Percentiles rank a stretch among this genome's conserved stretches.
Conservation (phyloP, 345 rosid species). For the Populus deltoides region DNA sequence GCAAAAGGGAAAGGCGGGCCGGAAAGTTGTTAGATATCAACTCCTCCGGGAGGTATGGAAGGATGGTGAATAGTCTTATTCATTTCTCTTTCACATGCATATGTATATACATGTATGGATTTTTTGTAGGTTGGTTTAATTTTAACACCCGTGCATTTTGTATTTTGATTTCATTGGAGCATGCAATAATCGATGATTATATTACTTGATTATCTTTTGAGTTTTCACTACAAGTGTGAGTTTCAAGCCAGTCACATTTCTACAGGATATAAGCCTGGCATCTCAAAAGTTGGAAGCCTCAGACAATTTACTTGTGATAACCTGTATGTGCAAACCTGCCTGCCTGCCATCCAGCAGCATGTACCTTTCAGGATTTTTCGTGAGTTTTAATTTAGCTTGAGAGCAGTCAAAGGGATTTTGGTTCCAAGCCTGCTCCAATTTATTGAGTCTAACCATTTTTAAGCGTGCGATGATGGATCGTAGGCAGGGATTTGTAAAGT, state of each 20-base stretch:
- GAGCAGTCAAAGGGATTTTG: too few relatives aligned
- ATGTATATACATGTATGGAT: neutral
- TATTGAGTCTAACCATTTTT: too few relatives aligned
- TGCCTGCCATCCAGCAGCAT: too few relatives aligned
- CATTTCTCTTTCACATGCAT: neutral
- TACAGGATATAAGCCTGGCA: neutral
- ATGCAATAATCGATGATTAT: neutral
- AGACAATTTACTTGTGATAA: neutral
- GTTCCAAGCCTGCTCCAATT: too few relatives aligned
- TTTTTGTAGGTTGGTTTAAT: neutral
- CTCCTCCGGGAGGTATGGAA: slow-evolving; percentile 77
- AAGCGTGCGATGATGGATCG: too few relatives aligned
- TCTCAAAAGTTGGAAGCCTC: neutral
- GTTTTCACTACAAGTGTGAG: neutral
- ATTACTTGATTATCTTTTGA: neutral
- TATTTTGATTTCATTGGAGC: neutral
- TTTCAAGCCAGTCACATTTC: neutral
- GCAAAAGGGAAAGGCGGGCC: slow-evolving; percentile 11
- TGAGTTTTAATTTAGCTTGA: too few relatives aligned
- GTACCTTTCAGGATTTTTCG: too few relatives aligned
- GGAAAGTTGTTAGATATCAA: slow-evolving; percentile 22
- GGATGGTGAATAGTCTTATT: slow-evolving; percentile 36
- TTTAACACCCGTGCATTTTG: neutral
- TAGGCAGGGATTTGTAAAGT: too few relatives aligned
- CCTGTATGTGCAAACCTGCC: too few relatives aligned